These are phyloP conservation scores for Chloranthus sessilifolius DNA, from an alignment of 164 flowering plant genomes.

Conservation along the genomic window DNA sequence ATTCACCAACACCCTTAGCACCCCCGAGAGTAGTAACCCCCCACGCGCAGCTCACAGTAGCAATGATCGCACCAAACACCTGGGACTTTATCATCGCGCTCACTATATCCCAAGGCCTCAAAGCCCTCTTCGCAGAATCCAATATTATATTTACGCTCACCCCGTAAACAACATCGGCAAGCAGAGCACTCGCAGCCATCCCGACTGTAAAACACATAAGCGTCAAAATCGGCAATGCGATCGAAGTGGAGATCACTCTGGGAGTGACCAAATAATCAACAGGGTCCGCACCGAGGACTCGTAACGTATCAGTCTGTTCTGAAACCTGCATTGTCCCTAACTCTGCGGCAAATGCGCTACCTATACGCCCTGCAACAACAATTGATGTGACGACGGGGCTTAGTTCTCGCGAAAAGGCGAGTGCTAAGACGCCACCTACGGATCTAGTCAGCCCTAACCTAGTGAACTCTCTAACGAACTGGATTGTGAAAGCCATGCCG, in stretches of 20 bases:
- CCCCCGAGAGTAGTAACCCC: conserved; percentile 91
- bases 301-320: conserved; percentile 84
- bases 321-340: conserved; percentile 98
- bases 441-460: conserved; percentile 73
- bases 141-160: conserved; percentile 77
- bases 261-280: conserved; percentile 90
- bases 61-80: conserved; percentile 80
- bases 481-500: conserved; percentile 96
- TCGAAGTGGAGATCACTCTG: conserved; percentile 75
- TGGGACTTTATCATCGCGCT: conserved; percentile 89
- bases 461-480: conserved; percentile 88
- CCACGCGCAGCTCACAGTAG: conserved; percentile 88
- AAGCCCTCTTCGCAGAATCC: conserved; percentile 80
- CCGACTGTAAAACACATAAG: conserved; percentile 76
- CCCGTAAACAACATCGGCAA: conserved; percentile 79
- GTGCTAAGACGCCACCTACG: conserved; percentile 82
- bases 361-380: conserved; percentile 85
- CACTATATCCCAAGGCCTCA: conserved; percentile 77
- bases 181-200: conserved; percentile 82
- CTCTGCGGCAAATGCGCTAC: conserved; percentile 94
- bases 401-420: conserved; percentile 84
- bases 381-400: conserved; percentile 90
- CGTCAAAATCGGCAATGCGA: conserved; percentile 72
- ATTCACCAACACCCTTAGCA: conserved; percentile 94
- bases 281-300: conserved; percentile 82